A percentile compares a stretch with the other conserved stretches of the same genome.
phyloP scores from a whole-genome alignment of 2,329 filamentous ascomycete genomes.

The Lasiodiplodia hormozganensis region DNA sequence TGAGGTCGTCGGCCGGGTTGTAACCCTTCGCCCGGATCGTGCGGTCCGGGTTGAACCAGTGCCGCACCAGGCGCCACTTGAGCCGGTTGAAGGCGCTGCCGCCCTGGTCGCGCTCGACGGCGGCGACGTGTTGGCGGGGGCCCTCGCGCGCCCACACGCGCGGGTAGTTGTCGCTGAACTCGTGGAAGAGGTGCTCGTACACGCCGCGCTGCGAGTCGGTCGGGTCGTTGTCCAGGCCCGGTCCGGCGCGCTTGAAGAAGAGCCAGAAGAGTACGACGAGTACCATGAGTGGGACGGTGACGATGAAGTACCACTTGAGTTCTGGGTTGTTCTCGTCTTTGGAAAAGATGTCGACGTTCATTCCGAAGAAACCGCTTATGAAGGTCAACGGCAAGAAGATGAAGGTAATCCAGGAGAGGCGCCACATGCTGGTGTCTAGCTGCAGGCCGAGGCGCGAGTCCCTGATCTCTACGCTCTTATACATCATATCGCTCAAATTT shows the following conservation, averaged over 20 bases:
- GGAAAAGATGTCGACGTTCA: constrained; percentile 58
- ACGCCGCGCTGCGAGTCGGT: constrained; percentile 57
- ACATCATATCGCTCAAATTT: constrained; percentile 58
- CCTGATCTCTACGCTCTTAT: constrained; percentile 60
- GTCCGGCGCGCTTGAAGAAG: constrained; percentile 50
- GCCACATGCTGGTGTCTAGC: constrained; percentile 58
- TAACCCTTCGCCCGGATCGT: constrained; percentile 46
- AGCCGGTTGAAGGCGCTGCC: constrained; percentile 46
- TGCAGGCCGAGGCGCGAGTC: constrained; percentile 59
- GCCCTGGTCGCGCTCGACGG: constrained; percentile 44
- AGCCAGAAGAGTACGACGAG: constrained; percentile 57
- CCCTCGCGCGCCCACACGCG: constrained; percentile 57
- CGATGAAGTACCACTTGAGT: constrained; percentile 60
- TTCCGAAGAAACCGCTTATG: constrained; percentile 57
- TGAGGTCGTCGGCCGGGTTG: constrained; percentile 48
- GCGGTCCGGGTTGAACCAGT: constrained; percentile 54
- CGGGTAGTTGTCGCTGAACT: constrained; percentile 55
- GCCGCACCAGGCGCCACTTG: constrained; percentile 57
- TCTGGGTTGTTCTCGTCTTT: constrained; percentile 43
- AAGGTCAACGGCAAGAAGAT: constrained; percentile 71
- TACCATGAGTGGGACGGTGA: constrained; percentile 54
- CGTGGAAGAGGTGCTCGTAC: constrained; percentile 59
- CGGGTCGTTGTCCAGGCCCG: constrained; percentile 36
- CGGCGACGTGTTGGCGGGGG: constrained; percentile 49
- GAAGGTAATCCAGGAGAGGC: constrained; percentile 73